Evolutionary conservation across 1,139 yeast genomes (phyloP).

Genomic region (Yamadazyma aaseri): DNA sequence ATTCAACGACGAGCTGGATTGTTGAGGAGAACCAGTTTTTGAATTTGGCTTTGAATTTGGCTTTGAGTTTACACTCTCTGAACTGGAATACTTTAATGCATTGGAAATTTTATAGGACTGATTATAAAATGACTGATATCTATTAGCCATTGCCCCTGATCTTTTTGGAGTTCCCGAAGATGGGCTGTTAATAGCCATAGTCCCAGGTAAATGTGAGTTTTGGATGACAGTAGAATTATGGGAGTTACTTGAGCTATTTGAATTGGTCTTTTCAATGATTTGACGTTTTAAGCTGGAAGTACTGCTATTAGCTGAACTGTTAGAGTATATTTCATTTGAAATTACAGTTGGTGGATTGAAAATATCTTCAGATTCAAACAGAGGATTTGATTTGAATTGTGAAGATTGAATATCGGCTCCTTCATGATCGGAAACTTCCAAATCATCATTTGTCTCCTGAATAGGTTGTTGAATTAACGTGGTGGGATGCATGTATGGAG

Average conservation of each 20-base stretch:
- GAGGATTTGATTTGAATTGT: not conserved
- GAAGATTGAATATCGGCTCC: not conserved
- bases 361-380: conserved; percentile 14
- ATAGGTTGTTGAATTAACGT: conserved; percentile 34
- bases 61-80: conserved; percentile 40
- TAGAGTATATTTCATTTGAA: conserved; percentile 24
- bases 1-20: not conserved
- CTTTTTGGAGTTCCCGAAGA: conserved; percentile 29
- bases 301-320: conserved; percentile 36
- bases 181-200: conserved; percentile 7
- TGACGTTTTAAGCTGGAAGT: conserved; percentile 31
- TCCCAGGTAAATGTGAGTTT: conserved; percentile 5
- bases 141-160: conserved; percentile 48
- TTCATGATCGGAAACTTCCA: conserved; percentile 24
- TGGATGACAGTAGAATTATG: conserved; percentile 13
- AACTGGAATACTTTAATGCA: conserved; percentile 43
- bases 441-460: conserved; percentile 30
- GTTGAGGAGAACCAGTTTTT: not conserved
- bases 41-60: conserved; percentile 20
- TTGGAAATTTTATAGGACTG: conserved; percentile 45
- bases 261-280: conserved; percentile 31
- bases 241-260: conserved; percentile 36
- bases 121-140: conserved; percentile 52
- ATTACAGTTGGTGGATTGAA: conserved; percentile 23
- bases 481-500: conserved; percentile 21